Percentiles rank a stretch among this genome's conserved stretches.
Evolutionary conservation across 495 filamentous ascomycete species (phyloP).

Genomic region (Amorphotheca resinae): DNA sequence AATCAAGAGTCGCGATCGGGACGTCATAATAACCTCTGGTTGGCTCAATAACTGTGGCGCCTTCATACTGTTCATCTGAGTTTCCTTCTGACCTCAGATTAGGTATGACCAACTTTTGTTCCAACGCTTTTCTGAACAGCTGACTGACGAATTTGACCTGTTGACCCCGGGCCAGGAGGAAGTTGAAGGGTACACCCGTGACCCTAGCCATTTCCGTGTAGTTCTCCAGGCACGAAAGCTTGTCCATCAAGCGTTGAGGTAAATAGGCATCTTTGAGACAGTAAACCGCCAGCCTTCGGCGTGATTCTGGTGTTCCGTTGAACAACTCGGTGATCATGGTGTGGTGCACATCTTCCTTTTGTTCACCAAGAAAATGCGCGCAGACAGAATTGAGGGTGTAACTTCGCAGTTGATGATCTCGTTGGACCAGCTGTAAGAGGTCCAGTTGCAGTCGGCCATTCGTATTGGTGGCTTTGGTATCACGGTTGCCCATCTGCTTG

Average conservation of each 20-base stretch:
- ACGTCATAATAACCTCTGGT: slow-evolving; percentile 84
- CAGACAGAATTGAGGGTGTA: slow-evolving; percentile 97
- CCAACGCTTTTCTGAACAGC: slow-evolving; percentile 85
- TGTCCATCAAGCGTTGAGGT: slow-evolving; percentile 90
- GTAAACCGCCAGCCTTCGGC: slow-evolving; percentile 85
- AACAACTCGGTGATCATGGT: slow-evolving; percentile 98
- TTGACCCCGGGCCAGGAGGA: slow-evolving; percentile 80
- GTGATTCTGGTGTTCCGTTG: slow-evolving; percentile 85
- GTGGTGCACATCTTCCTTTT: slow-evolving; percentile 98
- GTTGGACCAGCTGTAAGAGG: slow-evolving; percentile 80
- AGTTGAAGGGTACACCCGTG: slow-evolving; percentile 96
- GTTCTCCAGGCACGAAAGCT: slow-evolving; percentile 92
- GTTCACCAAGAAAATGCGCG: slow-evolving; percentile 91
- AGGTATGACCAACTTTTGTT: slow-evolving; percentile 87
- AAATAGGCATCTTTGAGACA: slow-evolving; percentile 97
- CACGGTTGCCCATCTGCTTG: slow-evolving; percentile 97
- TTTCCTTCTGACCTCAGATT: slow-evolving; percentile 50
- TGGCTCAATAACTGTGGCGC: slow-evolving; percentile 96
- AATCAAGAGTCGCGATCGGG: slow-evolving; percentile 95
- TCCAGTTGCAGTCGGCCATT: slow-evolving; percentile 90
- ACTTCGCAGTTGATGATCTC: slow-evolving; percentile 88
- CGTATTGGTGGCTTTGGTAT: slow-evolving; percentile 87
- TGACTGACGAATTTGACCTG: slow-evolving; percentile 98
- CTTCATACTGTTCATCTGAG: slow-evolving; percentile 81
- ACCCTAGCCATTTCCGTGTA: slow-evolving; percentile 99